A percentile compares a stretch with the other conserved stretches of the same genome.
These are phyloP conservation scores for Heliosperma pusillum DNA, from an alignment of 148 eudicot genomes.

Conservation along the genomic window DNA sequence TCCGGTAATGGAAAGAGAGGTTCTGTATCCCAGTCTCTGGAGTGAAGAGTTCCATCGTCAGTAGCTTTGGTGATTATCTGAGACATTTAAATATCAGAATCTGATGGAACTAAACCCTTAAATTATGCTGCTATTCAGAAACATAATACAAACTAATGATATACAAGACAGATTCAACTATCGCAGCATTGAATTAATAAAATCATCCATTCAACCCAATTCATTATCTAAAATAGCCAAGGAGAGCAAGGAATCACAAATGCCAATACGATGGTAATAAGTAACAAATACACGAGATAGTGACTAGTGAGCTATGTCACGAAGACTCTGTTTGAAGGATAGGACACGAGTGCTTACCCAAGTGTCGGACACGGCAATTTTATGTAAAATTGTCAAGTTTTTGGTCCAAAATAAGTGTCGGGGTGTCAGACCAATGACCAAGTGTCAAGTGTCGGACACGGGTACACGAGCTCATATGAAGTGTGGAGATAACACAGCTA, in stretches of 20 bases:
- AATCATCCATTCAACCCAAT: not conserved
- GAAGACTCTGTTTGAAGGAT: too few species aligned
- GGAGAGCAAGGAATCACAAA: not conserved
- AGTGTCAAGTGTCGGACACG: too few species aligned
- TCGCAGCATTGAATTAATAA: not conserved
- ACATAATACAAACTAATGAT: not conserved
- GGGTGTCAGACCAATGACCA: too few species aligned
- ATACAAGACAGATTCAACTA: not conserved
- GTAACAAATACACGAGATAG: not conserved
- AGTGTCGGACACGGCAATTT: too few species aligned
- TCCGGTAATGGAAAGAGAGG: conserved; percentile 79
- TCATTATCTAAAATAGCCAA: not conserved
- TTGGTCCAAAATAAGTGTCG: too few species aligned
- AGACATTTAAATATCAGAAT: conserved; percentile 16
- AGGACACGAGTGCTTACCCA: too few species aligned
- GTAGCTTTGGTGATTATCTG: conserved; percentile 84
- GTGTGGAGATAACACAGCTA: too few species aligned
- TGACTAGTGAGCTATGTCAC: too few species aligned
- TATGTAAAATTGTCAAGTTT: too few species aligned
- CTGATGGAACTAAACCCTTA: not conserved
- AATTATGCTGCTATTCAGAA: not conserved
- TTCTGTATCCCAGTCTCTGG: conserved; percentile 90
- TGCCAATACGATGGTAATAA: not conserved
- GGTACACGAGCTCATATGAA: too few species aligned
- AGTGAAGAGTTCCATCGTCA: conserved; percentile 75